Conservation (phyloP, 192 early-diverging fungal genomes). For the Gaertneriomyces semiglobifer region DNA sequence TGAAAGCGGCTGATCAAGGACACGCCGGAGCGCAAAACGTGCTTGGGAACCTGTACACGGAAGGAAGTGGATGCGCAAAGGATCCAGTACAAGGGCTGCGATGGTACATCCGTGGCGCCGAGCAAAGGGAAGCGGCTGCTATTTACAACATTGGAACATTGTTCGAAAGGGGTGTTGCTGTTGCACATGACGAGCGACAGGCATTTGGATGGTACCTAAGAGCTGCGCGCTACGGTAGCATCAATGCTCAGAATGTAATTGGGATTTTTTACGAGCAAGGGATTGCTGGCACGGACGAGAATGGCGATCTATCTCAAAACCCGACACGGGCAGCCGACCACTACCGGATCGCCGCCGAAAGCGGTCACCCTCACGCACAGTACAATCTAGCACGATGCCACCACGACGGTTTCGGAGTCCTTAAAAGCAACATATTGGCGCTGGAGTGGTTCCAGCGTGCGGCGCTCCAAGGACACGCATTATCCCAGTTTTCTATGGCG, state of each 20-base stretch:
- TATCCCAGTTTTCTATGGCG: constrained; percentile 57
- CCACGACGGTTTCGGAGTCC: constrained; percentile 51
- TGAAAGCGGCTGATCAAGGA: constrained; percentile 45
- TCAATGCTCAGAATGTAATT: constrained; percentile 50
- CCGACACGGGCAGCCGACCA: constrained; percentile 36
- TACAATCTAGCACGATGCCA: constrained; percentile 54
- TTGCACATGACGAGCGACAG: constrained; percentile 33
- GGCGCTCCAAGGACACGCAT: constrained; percentile 42
- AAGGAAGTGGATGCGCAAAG: constrained; percentile 62
- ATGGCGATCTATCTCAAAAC: constrained; percentile 21
- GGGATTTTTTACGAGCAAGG: constrained; percentile 55
- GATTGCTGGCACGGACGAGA: not conserved
- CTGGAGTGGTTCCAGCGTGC: constrained; percentile 45
- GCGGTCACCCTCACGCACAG: constrained; percentile 52
- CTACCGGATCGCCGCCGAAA: constrained; percentile 42
- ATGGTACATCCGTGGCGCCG: constrained; percentile 54
- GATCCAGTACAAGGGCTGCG: constrained; percentile 58
- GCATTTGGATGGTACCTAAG: constrained; percentile 51
- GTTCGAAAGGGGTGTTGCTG: constrained; percentile 50
- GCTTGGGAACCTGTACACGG: constrained; percentile 72
- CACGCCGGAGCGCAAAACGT: constrained; percentile 50
- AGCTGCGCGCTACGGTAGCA: constrained; percentile 39
- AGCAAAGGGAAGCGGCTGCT: constrained; percentile 45
- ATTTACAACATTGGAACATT: constrained; percentile 59
- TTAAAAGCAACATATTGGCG: constrained; percentile 38